phyloP scores from a whole-genome alignment of 2,329 filamentous ascomycete genomes.

The Diaporthe velutina region DNA sequence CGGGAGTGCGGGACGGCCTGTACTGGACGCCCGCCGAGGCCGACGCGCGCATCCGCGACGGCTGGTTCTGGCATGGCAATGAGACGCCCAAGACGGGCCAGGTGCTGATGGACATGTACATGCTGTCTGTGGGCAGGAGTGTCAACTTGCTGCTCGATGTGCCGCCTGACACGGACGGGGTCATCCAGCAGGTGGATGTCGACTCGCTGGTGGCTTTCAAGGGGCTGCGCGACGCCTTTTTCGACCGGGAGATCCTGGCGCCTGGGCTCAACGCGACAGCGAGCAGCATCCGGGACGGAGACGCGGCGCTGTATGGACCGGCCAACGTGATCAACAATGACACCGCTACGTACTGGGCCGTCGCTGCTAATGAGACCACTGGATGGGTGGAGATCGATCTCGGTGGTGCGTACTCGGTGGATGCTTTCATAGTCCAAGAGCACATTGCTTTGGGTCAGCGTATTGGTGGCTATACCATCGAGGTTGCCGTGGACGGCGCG shows the following conservation, averaged over 20 bases:
- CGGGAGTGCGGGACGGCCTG: slow-evolving; percentile 44
- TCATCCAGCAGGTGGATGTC: slow-evolving; percentile 41
- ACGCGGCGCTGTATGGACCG: background rate
- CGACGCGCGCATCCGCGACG: slow-evolving; percentile 45
- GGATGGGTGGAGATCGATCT: slow-evolving; percentile 46
- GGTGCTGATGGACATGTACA: slow-evolving; percentile 46
- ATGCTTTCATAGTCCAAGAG: slow-evolving; percentile 46
- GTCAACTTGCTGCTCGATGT: slow-evolving; percentile 46
- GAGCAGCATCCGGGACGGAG: slow-evolving; percentile 5
- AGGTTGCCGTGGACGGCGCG: slow-evolving; percentile 29
- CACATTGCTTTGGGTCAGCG: slow-evolving; percentile 48
- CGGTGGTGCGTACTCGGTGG: slow-evolving; percentile 39
- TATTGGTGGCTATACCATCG: slow-evolving; percentile 46
- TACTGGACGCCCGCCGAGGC: slow-evolving; percentile 49
- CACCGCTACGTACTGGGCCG: slow-evolving; percentile 1
- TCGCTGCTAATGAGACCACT: slow-evolving; percentile 25
- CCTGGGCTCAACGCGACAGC: background rate
- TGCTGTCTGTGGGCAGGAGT: slow-evolving; percentile 45
- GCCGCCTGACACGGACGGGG: slow-evolving; percentile 45
- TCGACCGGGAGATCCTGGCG: background rate
- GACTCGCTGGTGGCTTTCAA: slow-evolving; percentile 43
- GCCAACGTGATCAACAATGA: background rate
- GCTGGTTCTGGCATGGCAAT: slow-evolving; percentile 47
- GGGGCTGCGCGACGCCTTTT: slow-evolving; percentile 39
- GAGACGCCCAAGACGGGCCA: slow-evolving; percentile 45